A percentile compares a stretch with the other conserved stretches of the same genome.
These are phyloP conservation scores for Fusarium euwallaceae DNA, from an alignment of 2,329 filamentous ascomycete species.

Conservation along the genomic window DNA sequence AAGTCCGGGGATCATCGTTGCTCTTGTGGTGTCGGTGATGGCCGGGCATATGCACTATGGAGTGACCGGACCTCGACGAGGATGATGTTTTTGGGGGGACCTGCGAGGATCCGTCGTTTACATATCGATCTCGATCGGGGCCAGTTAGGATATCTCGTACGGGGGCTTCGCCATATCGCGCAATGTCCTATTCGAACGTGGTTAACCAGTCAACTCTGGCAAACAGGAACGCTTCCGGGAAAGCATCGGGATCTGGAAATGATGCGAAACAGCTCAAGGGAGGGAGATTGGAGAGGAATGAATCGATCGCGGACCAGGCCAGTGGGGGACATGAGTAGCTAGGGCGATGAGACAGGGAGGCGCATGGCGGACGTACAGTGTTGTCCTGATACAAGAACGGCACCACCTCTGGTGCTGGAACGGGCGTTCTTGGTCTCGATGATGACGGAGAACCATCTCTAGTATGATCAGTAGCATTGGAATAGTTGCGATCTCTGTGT, in stretches of 20 bases:
- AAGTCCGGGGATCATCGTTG: slow-evolving; percentile 73
- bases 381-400: slow-evolving; percentile 95
- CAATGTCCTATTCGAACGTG: slow-evolving; percentile 71
- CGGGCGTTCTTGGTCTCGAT: slow-evolving; percentile 85
- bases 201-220: slow-evolving; percentile 42
- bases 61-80: slow-evolving; percentile 70
- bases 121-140: slow-evolving; percentile 77
- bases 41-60: slow-evolving; percentile 74
- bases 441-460: slow-evolving; percentile 80
- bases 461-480: slow-evolving; percentile 79
- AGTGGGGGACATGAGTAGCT: slow-evolving; percentile 22
- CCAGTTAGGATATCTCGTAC: slow-evolving; percentile 78
- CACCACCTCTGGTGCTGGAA: slow-evolving; percentile 91
- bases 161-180: slow-evolving; percentile 81
- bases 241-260: slow-evolving; percentile 19
- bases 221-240: slow-evolving; percentile 3
- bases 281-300: slow-evolving; percentile 29
- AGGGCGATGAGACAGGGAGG: slow-evolving; percentile 42
- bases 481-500: slow-evolving; percentile 84
- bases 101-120: slow-evolving; percentile 61
- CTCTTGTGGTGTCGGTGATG: slow-evolving; percentile 79
- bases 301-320: slow-evolving; percentile 28
- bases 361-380: slow-evolving; percentile 67
- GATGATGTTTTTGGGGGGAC: slow-evolving; percentile 72
- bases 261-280: slow-evolving; percentile 20